Base-by-base conservation (phyloP, 169 alveolate genomes). In the Miamiensis avidus region DNA sequence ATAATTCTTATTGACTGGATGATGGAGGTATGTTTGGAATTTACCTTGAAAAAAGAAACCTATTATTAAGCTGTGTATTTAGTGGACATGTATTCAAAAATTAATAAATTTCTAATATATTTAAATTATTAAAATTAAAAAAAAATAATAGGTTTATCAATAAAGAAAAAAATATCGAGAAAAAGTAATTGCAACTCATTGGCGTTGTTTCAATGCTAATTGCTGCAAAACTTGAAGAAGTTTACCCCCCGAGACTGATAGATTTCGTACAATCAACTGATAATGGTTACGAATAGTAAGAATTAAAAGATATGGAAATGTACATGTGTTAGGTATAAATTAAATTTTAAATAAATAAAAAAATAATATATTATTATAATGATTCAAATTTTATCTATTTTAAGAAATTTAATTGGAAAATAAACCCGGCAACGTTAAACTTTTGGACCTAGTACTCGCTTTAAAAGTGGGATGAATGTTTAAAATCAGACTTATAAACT, bases 1-100 rank as follows among this genome's bases (percentile, higher is more conserved):
- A 94, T 93, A n/a, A 85, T 95, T 29, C 86, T 95, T 0, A 72
- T 93, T 25, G 97, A 95, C 77, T 95, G 97, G 96, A 88, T 95
- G 94, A 91, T 92, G 86, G 96, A 95, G 75, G 95, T 92, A 1
- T 81, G 94, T 76, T 73, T 85, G 6, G 96, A 93, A 31, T 95
- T 88, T 82, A 83, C 74, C 27, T 81, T 95, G 82, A 90, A 90
- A 87, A 82, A 95, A 81, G 96, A 95, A 79, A 95, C 98, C 25
- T 91, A 82, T 77, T 89, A 90, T 78, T 69, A 90, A 6, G 89
- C 94, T 32, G 89, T 92, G 16, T 89, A 82, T 81, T 88, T 89
- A 83, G 84, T 92, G 0, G 98, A 95, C 85, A 49, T 49, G 69
- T 49, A 49, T 11, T 11, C 4, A 11, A 49, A 11, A 11, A 49